Conservation (phyloP, 1,284 basidiomycete genomes). For the Mycena sp. region DNA sequence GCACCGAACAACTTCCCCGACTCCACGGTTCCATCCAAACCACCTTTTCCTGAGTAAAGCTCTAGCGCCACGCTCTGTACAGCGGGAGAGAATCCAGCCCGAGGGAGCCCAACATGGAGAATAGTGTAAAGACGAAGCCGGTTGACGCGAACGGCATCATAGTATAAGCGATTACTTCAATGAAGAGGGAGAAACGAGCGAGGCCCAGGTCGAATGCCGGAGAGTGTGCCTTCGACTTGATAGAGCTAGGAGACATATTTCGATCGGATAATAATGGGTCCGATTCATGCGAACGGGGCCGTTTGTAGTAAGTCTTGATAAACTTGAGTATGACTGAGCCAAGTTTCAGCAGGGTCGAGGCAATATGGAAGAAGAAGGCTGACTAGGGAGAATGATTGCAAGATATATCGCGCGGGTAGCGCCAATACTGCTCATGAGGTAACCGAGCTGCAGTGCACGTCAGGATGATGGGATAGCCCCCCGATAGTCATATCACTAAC, state of each 20-base stretch:
- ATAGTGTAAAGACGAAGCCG: slow-evolving; percentile 56
- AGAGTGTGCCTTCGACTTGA: slow-evolving; percentile 50
- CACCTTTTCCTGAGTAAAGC: slow-evolving; percentile 60
- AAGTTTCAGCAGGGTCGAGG: slow-evolving; percentile 2
- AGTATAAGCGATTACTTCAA: slow-evolving; percentile 67
- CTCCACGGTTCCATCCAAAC: slow-evolving; percentile 48
- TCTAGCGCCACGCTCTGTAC: slow-evolving; percentile 73
- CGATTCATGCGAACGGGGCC: slow-evolving; percentile 46
- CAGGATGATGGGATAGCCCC: background rate
- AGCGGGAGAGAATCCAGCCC: slow-evolving; percentile 71
- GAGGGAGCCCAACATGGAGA: slow-evolving; percentile 58
- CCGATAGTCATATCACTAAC: slow-evolving; percentile 30
- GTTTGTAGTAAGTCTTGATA: slow-evolving; percentile 53
- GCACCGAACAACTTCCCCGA: slow-evolving; percentile 68
- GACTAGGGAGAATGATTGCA: slow-evolving; percentile 74
- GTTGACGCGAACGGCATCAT: slow-evolving; percentile 57
- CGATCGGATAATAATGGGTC: slow-evolving; percentile 20
- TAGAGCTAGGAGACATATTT: background rate
- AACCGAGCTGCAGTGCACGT: slow-evolving; percentile 67
- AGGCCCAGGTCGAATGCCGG: slow-evolving; percentile 68
- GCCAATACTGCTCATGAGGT: slow-evolving; percentile 76
- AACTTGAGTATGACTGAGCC: slow-evolving; percentile 62
- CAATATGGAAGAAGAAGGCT: slow-evolving; percentile 26
- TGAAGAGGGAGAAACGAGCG: slow-evolving; percentile 62
- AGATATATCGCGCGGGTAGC: slow-evolving; percentile 68